Evolutionary conservation across 2,329 filamentous ascomycete genomes (phyloP).

Genomic region (Epichloe hybrida): DNA sequence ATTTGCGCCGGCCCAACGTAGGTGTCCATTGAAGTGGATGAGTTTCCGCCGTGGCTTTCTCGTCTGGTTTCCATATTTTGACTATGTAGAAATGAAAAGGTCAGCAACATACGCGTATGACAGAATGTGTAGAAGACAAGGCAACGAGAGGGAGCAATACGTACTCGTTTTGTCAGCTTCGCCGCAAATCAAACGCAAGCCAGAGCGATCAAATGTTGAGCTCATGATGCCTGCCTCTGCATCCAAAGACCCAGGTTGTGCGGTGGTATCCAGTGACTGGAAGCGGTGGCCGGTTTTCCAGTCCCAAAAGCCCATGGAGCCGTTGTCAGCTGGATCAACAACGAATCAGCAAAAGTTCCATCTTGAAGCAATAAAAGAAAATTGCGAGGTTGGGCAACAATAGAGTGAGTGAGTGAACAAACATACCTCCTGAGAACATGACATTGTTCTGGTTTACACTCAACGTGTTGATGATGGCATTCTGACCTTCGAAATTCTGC

Average conservation of each 20-base stretch:
- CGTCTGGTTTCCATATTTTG: constrained; percentile 95
- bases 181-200: constrained; percentile 78
- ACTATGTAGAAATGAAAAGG: constrained; percentile 44
- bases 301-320: constrained; percentile 95
- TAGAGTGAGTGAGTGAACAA: background rate
- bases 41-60: constrained; percentile 76
- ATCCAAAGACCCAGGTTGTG: constrained; percentile 86
- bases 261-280: constrained; percentile 78
- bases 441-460: constrained; percentile 92
- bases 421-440: constrained; percentile 67
- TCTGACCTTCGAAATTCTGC: constrained; percentile 97
- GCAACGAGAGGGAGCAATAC: constrained; percentile 11
- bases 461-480: constrained; percentile 89
- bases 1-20: constrained; percentile 63
- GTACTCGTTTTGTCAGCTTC: constrained; percentile 90
- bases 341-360: background rate
- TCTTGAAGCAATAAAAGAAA: too few relatives aligned
- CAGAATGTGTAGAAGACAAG: background rate
- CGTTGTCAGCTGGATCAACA: constrained; percentile 54
- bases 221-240: constrained; percentile 93
- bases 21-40: constrained; percentile 92
- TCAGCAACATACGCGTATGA: constrained; percentile 22
- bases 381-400: too few relatives aligned
- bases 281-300: constrained; percentile 95
- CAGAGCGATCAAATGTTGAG: constrained; percentile 81